Base-by-base conservation (phyloP, 139 green algal genomes). In the Nannochloris sp. region DNA sequence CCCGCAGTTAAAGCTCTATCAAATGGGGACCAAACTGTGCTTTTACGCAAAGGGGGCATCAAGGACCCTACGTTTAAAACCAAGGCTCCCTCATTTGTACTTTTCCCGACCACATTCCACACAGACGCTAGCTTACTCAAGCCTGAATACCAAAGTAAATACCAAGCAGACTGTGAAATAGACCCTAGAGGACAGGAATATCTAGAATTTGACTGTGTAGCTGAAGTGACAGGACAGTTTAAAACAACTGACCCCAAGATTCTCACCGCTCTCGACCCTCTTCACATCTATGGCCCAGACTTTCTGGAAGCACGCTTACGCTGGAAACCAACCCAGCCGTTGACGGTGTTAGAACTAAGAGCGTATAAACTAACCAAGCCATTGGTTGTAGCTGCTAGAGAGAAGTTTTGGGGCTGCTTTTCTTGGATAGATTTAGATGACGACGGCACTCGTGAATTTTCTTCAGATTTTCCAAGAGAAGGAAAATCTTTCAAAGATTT, bases 21-120 rank as follows among this genome's bases (percentile, higher is more conserved):
- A 3, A 51, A 45, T 27, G 59, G 72, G 12, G 14, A 61, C 9
- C 64, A 80, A 37, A 75, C 64, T 4, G 55, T 90, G 12, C 64
- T 90, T 32, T 71, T 90, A 19, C 77, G 83, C 29, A 90, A 90
- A 64, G 84, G 84, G 10, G 84, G 84, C 53, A 89, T 90, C 24
- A 69, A 65, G 48, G 84, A 90, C 58, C 81, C 74, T 6, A 73
- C 59, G 0, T 87, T 84, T 54, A 71, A 12, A 6, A 69, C 58
- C 13, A 38, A 56, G 7, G 65, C 70, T 4, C 10, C 23, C 6
- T 19, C 39, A 6, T 87, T 86, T 37, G n/a, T 82, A 47, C 62
- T 86, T 4, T 81, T 86, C 36, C 74, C 74, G 3, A 86, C 80
- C 14, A 58, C 62, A 27, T 86, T 90, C 61, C 85, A 91, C 44